Percentiles rank a stretch among this genome's conserved stretches.
phyloP scores from a whole-genome alignment of 2,329 filamentous ascomycete species.

The Xylaria sp. region DNA sequence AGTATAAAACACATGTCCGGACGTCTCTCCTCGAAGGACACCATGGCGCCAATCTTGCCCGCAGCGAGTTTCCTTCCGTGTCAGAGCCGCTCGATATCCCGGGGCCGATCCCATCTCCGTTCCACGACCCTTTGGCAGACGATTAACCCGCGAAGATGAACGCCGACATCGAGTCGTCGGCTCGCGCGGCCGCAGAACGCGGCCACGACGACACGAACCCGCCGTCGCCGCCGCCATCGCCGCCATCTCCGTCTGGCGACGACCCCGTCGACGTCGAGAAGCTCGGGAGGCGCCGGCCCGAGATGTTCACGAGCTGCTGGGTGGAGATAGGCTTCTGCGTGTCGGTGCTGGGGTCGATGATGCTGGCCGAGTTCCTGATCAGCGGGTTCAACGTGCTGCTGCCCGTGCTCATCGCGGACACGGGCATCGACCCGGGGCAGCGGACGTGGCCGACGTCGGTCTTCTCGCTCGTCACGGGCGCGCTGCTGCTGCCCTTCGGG shows the following conservation, averaged over 20 bases:
- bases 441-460: constrained; percentile 66
- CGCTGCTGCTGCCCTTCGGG: constrained; percentile 64
- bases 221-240: not conserved
- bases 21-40: not conserved
- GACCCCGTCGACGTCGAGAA: constrained; percentile 9
- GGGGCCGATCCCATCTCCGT: not conserved
- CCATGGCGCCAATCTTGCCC: not conserved
- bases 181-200: not conserved
- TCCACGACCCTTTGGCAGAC: not conserved
- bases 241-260: not conserved
- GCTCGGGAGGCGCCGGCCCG: constrained; percentile 14
- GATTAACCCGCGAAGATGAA: not conserved
- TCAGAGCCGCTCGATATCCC: not conserved
- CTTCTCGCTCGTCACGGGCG: constrained; percentile 56
- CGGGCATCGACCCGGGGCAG: constrained; percentile 62
- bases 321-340: constrained; percentile 16
- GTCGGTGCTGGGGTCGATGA: constrained; percentile 58
- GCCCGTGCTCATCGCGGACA: constrained; percentile 61
- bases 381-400: constrained; percentile 74
- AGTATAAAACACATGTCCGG: not conserved
- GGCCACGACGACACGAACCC: not conserved
- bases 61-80: not conserved
- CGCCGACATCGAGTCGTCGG: not conserved
- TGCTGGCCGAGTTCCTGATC: constrained; percentile 70
- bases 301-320: constrained; percentile 14